These are phyloP conservation scores for Penicillium taxi DNA, from an alignment of 495 filamentous ascomycete species.

Conservation along the genomic window DNA sequence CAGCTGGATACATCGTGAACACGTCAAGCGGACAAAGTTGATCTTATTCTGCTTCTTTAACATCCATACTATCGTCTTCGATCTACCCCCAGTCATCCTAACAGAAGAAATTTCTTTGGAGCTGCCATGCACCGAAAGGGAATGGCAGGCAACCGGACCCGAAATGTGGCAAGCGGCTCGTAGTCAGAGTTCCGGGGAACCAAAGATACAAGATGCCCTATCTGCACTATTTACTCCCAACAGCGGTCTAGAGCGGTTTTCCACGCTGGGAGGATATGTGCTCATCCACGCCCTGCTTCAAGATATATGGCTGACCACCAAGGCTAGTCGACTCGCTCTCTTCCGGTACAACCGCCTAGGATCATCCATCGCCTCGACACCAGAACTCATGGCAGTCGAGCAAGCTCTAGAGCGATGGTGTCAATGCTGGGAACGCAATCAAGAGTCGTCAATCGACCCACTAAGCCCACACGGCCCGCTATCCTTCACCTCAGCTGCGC, in stretches of 20 bases:
- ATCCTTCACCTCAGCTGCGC: constrained; percentile 59
- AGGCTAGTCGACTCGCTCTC: constrained; percentile 41
- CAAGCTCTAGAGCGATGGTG: constrained; percentile 58
- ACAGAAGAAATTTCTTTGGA: constrained; percentile 55
- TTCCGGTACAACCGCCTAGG: constrained; percentile 38
- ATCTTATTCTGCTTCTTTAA: constrained; percentile 45
- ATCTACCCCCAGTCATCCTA: constrained; percentile 45
- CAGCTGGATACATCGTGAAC: constrained; percentile 45
- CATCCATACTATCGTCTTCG: constrained; percentile 43
- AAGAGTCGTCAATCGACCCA: constrained; percentile 46
- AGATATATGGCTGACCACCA: constrained; percentile 59
- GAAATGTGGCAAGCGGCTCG: constrained; percentile 25
- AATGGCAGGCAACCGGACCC: constrained; percentile 28
- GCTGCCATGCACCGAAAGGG: constrained; percentile 45
- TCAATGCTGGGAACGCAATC: constrained; percentile 49
- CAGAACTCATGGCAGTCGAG: constrained; percentile 49
- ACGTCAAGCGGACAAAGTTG: constrained; percentile 38
- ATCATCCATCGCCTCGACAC: constrained; percentile 24
- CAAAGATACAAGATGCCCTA: constrained; percentile 30
- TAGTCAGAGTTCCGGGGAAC: constrained; percentile 20
- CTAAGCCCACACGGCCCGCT: constrained; percentile 50
- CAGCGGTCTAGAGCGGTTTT: constrained; percentile 27
- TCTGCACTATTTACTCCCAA: constrained; percentile 20
- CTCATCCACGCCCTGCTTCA: constrained; percentile 63
- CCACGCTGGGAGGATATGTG: constrained; percentile 58